These are phyloP conservation scores for Vigna trinervia DNA, from an alignment of 306 rosid species.

Conservation along the genomic window DNA sequence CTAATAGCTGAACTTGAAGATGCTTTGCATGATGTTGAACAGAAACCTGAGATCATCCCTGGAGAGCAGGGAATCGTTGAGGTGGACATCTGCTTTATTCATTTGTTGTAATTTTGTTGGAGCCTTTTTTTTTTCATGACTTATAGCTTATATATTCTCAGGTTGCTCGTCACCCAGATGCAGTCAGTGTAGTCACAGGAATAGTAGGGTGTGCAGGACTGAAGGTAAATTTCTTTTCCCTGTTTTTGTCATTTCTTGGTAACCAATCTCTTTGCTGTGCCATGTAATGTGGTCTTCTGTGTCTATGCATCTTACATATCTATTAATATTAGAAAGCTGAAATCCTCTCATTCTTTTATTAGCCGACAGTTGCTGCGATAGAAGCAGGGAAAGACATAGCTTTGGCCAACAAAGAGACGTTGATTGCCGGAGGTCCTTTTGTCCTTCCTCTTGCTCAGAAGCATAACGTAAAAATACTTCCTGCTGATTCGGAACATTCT, in stretches of 20 bases:
- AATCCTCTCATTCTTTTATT: slow-evolving; percentile 48
- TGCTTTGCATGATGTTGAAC: slow-evolving; percentile 79
- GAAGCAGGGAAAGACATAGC: slow-evolving; percentile 99
- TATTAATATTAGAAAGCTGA: slow-evolving; percentile 45
- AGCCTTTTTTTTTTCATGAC: slow-evolving; percentile 25
- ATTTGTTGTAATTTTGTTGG: slow-evolving; percentile 21
- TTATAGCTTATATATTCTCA: slow-evolving; percentile 50
- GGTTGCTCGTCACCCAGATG: slow-evolving; percentile 99
- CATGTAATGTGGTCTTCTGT: background rate
- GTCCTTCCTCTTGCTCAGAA: slow-evolving; percentile 98
- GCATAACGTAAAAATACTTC: slow-evolving; percentile 93
- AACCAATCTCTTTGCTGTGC: slow-evolving; percentile 10
- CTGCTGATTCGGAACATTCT: slow-evolving; percentile 99
- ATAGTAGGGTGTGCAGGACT: slow-evolving; percentile 99
- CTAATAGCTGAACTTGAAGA: slow-evolving; percentile 83
- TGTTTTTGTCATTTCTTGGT: slow-evolving; percentile 10
- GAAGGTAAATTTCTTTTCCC: slow-evolving; percentile 65
- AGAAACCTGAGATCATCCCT: slow-evolving; percentile 94
- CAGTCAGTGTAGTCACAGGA: slow-evolving; percentile 90
- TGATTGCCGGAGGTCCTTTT: slow-evolving; percentile 99
- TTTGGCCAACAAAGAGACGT: slow-evolving; percentile 96
- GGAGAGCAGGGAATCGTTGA: slow-evolving; percentile 97
- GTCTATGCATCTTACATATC: background rate
- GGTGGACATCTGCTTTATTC: slow-evolving; percentile 55
- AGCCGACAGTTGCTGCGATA: slow-evolving; percentile 99